phyloP scores from a whole-genome alignment of 1,139 yeast genomes.

The Maudiozyma humilis region DNA sequence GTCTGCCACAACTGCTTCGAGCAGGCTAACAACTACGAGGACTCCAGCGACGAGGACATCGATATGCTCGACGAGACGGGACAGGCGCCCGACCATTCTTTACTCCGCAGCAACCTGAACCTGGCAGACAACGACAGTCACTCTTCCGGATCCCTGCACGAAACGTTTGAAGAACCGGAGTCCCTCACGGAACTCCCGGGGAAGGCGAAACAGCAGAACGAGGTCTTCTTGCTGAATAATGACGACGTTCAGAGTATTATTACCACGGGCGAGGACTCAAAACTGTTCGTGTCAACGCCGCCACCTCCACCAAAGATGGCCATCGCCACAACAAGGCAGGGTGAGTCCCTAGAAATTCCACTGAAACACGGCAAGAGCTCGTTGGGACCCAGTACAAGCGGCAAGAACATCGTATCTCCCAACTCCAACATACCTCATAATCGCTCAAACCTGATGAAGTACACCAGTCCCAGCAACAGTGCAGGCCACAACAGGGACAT shows the following conservation, averaged over 20 bases:
- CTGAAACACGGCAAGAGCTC: constrained; percentile 23
- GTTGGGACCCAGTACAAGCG: background rate
- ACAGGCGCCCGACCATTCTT: constrained; percentile 28
- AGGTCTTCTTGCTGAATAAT: constrained; percentile 19
- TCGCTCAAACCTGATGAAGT: constrained; percentile 2
- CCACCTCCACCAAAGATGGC: constrained; percentile 73
- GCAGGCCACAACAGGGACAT: constrained; percentile 17
- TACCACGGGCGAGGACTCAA: constrained; percentile 30
- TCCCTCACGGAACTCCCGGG: background rate
- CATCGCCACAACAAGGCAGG: constrained; percentile 72
- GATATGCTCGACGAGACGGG: constrained; percentile 8
- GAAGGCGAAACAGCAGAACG: constrained; percentile 8
- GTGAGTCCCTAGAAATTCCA: constrained; percentile 72
- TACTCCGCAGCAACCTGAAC: constrained; percentile 7
- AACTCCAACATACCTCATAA: background rate
- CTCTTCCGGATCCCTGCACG: background rate
- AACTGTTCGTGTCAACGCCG: constrained; percentile 35
- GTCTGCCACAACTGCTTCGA: constrained; percentile 74
- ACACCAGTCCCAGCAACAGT: constrained; percentile 1
- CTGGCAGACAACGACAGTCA: background rate
- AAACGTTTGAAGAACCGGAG: background rate
- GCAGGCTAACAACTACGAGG: constrained; percentile 51
- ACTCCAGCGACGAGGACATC: constrained; percentile 56
- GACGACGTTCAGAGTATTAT: constrained; percentile 32
- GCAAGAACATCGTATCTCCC: background rate